phyloP scores from a whole-genome alignment of 495 filamentous ascomycete genomes.

The Hamigera avellanea region DNA sequence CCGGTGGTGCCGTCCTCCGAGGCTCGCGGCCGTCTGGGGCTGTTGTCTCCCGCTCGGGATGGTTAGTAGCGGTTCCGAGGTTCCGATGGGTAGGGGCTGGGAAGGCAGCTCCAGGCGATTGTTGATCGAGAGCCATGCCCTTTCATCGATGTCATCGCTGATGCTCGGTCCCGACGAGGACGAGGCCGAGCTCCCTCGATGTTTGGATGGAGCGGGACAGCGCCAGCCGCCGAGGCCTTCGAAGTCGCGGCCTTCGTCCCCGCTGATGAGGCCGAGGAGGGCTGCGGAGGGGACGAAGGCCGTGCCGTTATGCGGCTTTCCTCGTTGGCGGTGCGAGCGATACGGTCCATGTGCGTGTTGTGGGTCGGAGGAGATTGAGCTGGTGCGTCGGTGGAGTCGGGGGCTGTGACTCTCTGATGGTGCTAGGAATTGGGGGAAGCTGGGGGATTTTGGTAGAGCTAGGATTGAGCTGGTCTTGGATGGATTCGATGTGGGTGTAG shows the following conservation, averaged over 20 bases:
- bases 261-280: constrained; percentile 22
- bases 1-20: constrained; percentile 15
- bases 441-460: not conserved
- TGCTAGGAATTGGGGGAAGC: not conserved
- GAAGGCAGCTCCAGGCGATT: constrained; percentile 57
- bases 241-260: constrained; percentile 52
- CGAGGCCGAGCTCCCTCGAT: constrained; percentile 19
- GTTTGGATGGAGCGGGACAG: constrained; percentile 12
- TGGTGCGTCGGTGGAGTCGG: too few species aligned
- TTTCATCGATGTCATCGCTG: constrained; percentile 39
- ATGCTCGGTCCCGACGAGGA: constrained; percentile 19
- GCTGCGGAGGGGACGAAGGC: constrained; percentile 7
- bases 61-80: not conserved
- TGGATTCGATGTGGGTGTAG: constrained; percentile 9
- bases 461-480: not conserved
- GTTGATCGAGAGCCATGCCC: constrained; percentile 63
- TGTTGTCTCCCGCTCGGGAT: not conserved
- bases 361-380: not conserved
- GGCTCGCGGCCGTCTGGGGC: too few species aligned
- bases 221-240: constrained; percentile 83
- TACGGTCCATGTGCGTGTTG: not conserved
- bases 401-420: not conserved
- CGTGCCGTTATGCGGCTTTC: constrained; percentile 6
- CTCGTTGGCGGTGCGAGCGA: constrained; percentile 6
- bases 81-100: constrained; percentile 12